These are phyloP conservation scores for Linaria vulgaris DNA, from an alignment of 257 asterid species.

Conservation along the genomic window DNA sequence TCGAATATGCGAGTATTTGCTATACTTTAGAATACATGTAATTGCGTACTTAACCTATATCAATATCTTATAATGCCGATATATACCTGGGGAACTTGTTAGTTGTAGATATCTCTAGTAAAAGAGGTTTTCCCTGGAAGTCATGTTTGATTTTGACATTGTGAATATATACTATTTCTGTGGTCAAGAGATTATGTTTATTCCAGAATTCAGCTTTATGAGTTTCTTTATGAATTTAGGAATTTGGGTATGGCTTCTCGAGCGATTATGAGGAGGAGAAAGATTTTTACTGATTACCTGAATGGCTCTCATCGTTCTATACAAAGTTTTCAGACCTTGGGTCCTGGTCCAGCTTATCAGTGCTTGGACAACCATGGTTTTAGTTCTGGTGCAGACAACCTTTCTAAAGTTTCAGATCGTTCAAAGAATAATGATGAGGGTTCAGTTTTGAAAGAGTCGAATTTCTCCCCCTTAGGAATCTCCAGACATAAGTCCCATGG, in stretches of 20 bases:
- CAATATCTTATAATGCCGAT: not conserved
- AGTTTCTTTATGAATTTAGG: constrained; percentile 34
- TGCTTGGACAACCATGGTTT: constrained; percentile 32
- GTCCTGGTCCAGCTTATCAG: constrained; percentile 36
- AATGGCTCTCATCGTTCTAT: constrained; percentile 40
- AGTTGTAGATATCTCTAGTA: too few species aligned
- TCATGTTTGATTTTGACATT: not conserved
- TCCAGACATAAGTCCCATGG: constrained; percentile 37
- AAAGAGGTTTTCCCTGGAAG: not conserved
- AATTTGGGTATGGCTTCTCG: constrained; percentile 60
- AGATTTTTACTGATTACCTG: constrained; percentile 47
- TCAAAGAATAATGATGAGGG: constrained; percentile 30
- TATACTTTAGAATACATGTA: not conserved
- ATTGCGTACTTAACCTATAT: not conserved
- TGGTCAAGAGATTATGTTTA: constrained; percentile 21
- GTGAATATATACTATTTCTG: not conserved
- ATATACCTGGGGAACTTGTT: too few species aligned
- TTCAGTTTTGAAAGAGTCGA: constrained; percentile 31
- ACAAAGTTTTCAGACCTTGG: constrained; percentile 38
- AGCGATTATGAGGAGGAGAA: constrained; percentile 61
- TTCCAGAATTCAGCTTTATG: constrained; percentile 33
- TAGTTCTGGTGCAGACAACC: constrained; percentile 38
- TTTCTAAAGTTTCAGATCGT: constrained; percentile 30
- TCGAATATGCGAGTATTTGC: not conserved
- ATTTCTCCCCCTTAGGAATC: constrained; percentile 33